Evolutionary conservation across 192 early-diverging fungal species (phyloP).

Genomic region (Umbelopsis isabellina): DNA sequence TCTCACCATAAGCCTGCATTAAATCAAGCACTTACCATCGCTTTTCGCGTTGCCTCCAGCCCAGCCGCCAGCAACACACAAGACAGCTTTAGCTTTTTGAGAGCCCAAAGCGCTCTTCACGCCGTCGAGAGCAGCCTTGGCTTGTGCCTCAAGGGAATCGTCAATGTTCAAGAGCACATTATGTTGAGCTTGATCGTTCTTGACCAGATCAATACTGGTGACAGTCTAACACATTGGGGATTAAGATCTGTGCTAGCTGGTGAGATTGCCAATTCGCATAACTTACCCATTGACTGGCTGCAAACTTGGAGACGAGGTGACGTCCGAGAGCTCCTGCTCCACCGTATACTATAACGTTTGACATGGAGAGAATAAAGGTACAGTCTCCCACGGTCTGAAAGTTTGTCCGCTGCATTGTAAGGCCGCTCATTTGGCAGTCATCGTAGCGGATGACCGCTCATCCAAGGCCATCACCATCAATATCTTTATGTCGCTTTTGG

Average conservation of each 20-base stretch:
- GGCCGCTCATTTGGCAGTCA: neutral
- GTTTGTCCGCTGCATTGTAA: neutral
- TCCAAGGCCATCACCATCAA: too few species aligned
- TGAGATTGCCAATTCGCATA: neutral
- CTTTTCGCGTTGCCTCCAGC: slow-evolving; percentile 84
- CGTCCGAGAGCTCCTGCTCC: slow-evolving; percentile 90
- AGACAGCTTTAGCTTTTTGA: slow-evolving; percentile 75
- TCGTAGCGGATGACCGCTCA: too few species aligned
- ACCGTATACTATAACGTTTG: slow-evolving; percentile 85
- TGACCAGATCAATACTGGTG: slow-evolving; percentile 74
- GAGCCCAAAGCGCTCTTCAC: slow-evolving; percentile 36
- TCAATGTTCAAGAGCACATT: slow-evolving; percentile 64
- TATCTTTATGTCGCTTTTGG: neutral
- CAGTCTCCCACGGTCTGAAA: slow-evolving; percentile 8
- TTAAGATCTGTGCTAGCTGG: neutral
- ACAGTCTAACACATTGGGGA: slow-evolving; percentile 53
- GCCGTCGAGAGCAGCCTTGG: slow-evolving; percentile 55
- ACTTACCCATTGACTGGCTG: slow-evolving; percentile 72
- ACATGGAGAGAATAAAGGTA: slow-evolving; percentile 38
- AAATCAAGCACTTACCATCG: slow-evolving; percentile 41
- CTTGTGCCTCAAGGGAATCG: slow-evolving; percentile 61
- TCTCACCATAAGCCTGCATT: neutral
- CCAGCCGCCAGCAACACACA: slow-evolving; percentile 97
- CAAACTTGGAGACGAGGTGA: slow-evolving; percentile 71
- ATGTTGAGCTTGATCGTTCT: slow-evolving; percentile 74